These are phyloP conservation scores for Tuber umbilicatum DNA, from an alignment of 495 filamentous ascomycete genomes.

Conservation along the genomic window DNA sequence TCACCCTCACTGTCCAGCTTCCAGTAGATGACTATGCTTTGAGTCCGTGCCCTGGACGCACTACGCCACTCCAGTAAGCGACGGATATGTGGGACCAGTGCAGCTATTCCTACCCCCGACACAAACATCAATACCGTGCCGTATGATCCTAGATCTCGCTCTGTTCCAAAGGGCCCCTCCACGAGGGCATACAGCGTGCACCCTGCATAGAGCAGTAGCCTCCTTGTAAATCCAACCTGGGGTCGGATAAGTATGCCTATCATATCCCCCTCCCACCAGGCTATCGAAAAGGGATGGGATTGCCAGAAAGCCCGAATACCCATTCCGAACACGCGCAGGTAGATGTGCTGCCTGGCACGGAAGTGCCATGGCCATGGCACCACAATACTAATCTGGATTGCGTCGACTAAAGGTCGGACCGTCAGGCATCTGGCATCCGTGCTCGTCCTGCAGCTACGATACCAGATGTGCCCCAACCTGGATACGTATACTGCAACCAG, in stretches of 20 bases:
- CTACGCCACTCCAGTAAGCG: background rate
- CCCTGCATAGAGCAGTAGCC: slow-evolving; percentile 3
- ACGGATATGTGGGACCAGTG: background rate
- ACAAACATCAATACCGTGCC: background rate
- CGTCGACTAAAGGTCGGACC: slow-evolving; percentile 6
- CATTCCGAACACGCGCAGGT: slow-evolving; percentile 36
- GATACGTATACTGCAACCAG: background rate
- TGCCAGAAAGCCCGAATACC: slow-evolving; percentile 40
- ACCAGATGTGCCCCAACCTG: slow-evolving; percentile 11
- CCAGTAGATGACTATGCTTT: slow-evolving; percentile 3
- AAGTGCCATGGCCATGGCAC: slow-evolving; percentile 32
- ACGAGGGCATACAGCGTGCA: background rate
- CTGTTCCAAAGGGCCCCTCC: background rate
- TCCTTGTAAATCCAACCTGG: slow-evolving; percentile 41
- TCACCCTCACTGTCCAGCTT: background rate
- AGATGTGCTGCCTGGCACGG: slow-evolving; percentile 40
- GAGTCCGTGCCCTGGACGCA: background rate
- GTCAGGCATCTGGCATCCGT: slow-evolving; percentile 7
- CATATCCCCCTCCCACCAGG: slow-evolving; percentile 42
- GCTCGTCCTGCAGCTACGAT: slow-evolving; percentile 16
- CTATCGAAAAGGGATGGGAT: slow-evolving; percentile 42
- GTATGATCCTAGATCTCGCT: background rate
- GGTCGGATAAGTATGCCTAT: slow-evolving; percentile 40
- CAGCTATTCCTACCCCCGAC: background rate
- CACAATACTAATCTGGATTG: background rate